Evolutionary conservation across 2,329 filamentous ascomycete genomes (phyloP).

Genomic region (Arthrobotrys sinensis): DNA sequence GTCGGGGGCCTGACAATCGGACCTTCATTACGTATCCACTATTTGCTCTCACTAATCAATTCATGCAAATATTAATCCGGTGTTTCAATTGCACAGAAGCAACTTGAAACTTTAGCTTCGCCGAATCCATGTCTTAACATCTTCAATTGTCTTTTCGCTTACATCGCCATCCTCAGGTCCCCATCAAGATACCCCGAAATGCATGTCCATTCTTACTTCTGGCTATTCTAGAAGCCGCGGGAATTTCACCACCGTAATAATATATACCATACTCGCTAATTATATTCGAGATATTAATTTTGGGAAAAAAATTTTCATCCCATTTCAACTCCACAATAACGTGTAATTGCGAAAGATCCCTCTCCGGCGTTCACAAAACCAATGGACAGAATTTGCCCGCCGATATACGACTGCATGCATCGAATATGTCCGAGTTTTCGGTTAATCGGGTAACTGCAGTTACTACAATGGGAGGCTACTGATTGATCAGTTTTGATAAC

Average conservation of each 20-base stretch:
- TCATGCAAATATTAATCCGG: slow-evolving; percentile 9
- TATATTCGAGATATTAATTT: slow-evolving; percentile 25
- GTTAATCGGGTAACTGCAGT: slow-evolving; percentile 28
- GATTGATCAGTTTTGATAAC: slow-evolving; percentile 34
- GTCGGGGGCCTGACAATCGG: slow-evolving; percentile 27
- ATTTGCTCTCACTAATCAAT: slow-evolving; percentile 6
- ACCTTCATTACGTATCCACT: slow-evolving; percentile 30
- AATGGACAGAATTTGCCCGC: slow-evolving; percentile 26
- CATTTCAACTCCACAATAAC: slow-evolving; percentile 28
- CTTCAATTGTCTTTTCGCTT: slow-evolving; percentile 52
- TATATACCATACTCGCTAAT: slow-evolving; percentile 39
- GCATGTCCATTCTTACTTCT: slow-evolving; percentile 9
- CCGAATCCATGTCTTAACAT: slow-evolving; percentile 54
- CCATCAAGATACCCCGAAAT: slow-evolving; percentile 49
- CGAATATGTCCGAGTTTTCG: slow-evolving; percentile 35
- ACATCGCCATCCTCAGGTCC: slow-evolving; percentile 37
- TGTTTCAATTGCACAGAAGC: slow-evolving; percentile 33
- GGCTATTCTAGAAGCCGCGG: slow-evolving; percentile 56
- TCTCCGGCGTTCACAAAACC: slow-evolving; percentile 22
- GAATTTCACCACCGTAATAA: slow-evolving; percentile 40
- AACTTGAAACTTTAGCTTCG: slow-evolving; percentile 56
- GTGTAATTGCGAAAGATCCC: slow-evolving; percentile 3
- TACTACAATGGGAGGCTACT: slow-evolving; percentile 9
- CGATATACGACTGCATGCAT: slow-evolving; percentile 22
- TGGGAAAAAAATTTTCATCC: slow-evolving; percentile 30